Percentiles rank a stretch among this genome's conserved stretches.
phyloP scores from a whole-genome alignment of 371 early-diverging fungal genomes.

The Zancudomyces culisetae region DNA sequence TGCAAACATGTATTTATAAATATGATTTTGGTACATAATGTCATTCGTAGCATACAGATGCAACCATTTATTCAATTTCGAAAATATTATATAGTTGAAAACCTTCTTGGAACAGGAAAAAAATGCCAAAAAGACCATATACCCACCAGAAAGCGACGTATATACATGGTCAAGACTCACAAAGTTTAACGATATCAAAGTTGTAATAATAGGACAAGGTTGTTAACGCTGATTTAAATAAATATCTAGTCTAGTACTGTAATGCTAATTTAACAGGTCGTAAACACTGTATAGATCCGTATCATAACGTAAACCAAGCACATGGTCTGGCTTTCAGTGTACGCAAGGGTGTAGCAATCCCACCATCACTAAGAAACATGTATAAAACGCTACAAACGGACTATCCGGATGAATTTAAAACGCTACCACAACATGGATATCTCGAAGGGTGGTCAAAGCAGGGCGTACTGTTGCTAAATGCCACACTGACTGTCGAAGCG shows the following conservation, averaged over 20 bases:
- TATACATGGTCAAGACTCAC: constrained; percentile 65
- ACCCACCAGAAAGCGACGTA: constrained; percentile 53
- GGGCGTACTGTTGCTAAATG: constrained; percentile 91
- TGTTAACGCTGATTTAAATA: too few species aligned
- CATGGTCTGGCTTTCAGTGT: constrained; percentile 85
- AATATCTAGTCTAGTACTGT: too few species aligned
- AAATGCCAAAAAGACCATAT: constrained; percentile 31
- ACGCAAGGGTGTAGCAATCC: constrained; percentile 43
- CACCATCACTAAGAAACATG: constrained; percentile 90
- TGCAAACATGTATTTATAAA: background rate
- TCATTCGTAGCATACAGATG: too few species aligned
- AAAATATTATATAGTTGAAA: constrained; percentile 34
- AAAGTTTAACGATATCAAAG: constrained; percentile 39
- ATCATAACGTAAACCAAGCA: constrained; percentile 83
- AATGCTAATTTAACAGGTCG: too few species aligned
- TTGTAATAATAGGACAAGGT: constrained; percentile 90
- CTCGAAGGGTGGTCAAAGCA: constrained; percentile 70
- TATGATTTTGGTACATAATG: background rate
- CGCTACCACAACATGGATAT: constrained; percentile 28
- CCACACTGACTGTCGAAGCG: constrained; percentile 77
- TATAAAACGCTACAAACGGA: constrained; percentile 63
- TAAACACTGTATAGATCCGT: too few species aligned
- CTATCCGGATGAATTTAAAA: constrained; percentile 30
- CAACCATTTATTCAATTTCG: too few species aligned
- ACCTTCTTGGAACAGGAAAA: constrained; percentile 36